phyloP scores from a whole-genome alignment of 352 stramenopile genomes.

The Phytopythium oedochilum region DNA sequence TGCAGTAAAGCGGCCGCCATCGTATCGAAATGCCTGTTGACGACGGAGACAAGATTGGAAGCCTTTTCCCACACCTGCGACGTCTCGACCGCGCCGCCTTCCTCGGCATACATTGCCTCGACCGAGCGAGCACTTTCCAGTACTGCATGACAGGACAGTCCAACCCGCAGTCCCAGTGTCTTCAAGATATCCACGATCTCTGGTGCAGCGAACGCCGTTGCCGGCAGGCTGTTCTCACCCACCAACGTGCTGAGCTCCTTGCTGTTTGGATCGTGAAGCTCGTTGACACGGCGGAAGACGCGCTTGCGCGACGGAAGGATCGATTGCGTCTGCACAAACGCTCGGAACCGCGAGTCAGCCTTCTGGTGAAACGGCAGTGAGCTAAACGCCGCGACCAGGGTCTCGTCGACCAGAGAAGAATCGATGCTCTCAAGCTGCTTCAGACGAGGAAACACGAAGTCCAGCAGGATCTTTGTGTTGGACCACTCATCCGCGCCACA shows the following conservation, averaged over 20 bases:
- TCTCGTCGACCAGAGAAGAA: slow-evolving; percentile 33
- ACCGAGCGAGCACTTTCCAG: slow-evolving; percentile 64
- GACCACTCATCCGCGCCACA: slow-evolving; percentile 51
- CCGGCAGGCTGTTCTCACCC: slow-evolving; percentile 60
- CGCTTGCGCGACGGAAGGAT: slow-evolving; percentile 59
- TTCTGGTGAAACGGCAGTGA: slow-evolving; percentile 48
- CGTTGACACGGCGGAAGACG: slow-evolving; percentile 35
- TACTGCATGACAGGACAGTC: slow-evolving; percentile 63
- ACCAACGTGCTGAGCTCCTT: slow-evolving; percentile 60
- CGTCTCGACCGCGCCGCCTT: slow-evolving; percentile 5
- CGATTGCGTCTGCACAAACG: slow-evolving; percentile 25
- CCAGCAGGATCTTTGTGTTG: slow-evolving; percentile 46
- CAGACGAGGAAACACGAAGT: slow-evolving; percentile 59
- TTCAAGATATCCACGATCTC: slow-evolving; percentile 49
- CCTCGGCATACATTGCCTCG: slow-evolving; percentile 37
- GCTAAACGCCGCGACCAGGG: slow-evolving; percentile 43
- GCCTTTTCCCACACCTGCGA: slow-evolving; percentile 36
- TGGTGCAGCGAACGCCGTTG: slow-evolving; percentile 34
- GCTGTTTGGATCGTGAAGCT: slow-evolving; percentile 71
- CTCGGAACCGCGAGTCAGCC: slow-evolving; percentile 41
- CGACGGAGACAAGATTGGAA: slow-evolving; percentile 51
- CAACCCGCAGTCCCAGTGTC: slow-evolving; percentile 47
- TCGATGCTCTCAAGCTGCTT: slow-evolving; percentile 23
- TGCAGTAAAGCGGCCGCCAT: slow-evolving; percentile 23
- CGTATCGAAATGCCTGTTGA: slow-evolving; percentile 75